A percentile compares a stretch with the other conserved stretches of the same genome.
phyloP scores from a whole-genome alignment of 192 early-diverging fungal species.

The Backusella mclennaniae region DNA sequence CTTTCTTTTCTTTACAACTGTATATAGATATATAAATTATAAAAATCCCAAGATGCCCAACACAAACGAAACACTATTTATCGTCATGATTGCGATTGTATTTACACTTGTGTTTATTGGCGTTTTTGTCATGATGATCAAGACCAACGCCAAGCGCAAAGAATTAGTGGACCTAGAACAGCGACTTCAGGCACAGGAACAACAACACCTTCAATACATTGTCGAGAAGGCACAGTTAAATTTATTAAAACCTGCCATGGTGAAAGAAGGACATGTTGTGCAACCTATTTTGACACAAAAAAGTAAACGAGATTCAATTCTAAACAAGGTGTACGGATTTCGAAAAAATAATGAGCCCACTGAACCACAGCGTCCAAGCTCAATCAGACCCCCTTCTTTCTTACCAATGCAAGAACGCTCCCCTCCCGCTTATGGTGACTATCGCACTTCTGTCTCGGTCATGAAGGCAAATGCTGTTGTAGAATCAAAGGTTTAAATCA shows the following conservation, averaged over 20 bases:
- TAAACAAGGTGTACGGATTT: conserved; percentile 11
- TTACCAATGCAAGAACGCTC: conserved; percentile 16
- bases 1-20: not conserved
- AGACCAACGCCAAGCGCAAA: not conserved
- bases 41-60: conserved; percentile 3
- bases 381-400: not conserved
- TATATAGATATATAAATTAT: not conserved
- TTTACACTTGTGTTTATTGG: not conserved
- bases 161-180: not conserved
- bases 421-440: conserved; percentile 14
- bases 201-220: not conserved
- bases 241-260: conserved; percentile 1
- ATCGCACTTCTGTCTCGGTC: not conserved
- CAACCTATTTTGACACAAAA: not conserved
- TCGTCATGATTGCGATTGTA: conserved; percentile 8
- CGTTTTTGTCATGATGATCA: not conserved
- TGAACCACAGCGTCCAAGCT: conserved; percentile 12
- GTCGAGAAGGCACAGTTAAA: not conserved
- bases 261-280: conserved; percentile 7
- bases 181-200: not conserved
- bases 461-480: conserved; percentile 5
- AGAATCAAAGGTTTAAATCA: not conserved
- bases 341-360: not conserved
- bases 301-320: conserved; percentile 1
- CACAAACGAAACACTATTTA: conserved; percentile 2